Conservation (phyloP, 2,329 filamentous ascomycete species). For the Bipolaris bicolor region DNA sequence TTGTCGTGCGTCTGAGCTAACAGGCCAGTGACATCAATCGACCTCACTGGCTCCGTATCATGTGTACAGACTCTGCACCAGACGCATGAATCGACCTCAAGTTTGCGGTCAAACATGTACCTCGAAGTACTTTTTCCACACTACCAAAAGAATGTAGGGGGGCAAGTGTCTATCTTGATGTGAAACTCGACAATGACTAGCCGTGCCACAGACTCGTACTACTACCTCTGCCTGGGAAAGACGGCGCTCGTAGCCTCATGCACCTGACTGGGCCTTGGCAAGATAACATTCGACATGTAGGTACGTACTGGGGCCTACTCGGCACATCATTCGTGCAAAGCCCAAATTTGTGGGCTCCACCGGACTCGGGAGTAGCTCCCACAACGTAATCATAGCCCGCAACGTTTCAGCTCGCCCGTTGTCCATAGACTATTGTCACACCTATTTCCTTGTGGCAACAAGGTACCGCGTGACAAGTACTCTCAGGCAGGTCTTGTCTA, state of each 20-base stretch:
- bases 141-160: background rate
- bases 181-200: no score
- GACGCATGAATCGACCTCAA: constrained; percentile 1
- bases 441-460: background rate
- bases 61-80: constrained; percentile 2
- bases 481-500: no score
- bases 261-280: background rate
- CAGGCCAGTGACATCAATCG: constrained; percentile 1
- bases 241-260: no score
- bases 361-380: background rate
- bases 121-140: background rate
- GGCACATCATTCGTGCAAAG: background rate
- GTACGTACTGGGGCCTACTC: background rate
- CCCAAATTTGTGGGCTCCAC: background rate
- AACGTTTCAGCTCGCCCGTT: background rate
- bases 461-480: background rate
- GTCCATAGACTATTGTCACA: background rate
- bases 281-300: background rate
- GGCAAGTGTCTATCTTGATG: background rate
- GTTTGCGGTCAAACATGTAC: background rate
- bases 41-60: background rate
- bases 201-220: no score
- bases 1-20: constrained; percentile 6
- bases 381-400: background rate
- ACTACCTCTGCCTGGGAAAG: no score